Evolutionary conservation across 352 stramenopile genomes (phyloP).

Genomic region (Phytophthora sansomeana): DNA sequence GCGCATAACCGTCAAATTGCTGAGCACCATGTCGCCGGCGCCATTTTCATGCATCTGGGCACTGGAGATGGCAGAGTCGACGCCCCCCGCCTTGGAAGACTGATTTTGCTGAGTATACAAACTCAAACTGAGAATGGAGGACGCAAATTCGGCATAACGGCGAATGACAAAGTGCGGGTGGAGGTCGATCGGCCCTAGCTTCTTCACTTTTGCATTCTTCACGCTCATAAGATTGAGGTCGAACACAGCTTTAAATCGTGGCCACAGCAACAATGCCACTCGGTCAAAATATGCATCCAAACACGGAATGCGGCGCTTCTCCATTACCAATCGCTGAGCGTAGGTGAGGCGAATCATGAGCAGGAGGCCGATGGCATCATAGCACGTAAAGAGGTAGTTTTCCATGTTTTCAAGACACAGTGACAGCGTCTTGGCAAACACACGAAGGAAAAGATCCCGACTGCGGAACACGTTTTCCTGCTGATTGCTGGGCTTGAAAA

Average conservation of each 20-base stretch:
- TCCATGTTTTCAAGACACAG: conserved; percentile 97
- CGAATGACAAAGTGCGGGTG: conserved; percentile 97
- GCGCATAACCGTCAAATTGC: conserved; percentile 89
- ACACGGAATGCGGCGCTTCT: conserved; percentile 87
- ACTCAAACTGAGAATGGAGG: conserved; percentile 95
- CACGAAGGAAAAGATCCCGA: conserved; percentile 94
- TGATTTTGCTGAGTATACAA: conserved; percentile 66
- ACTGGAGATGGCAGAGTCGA: conserved; percentile 57
- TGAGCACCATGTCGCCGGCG: conserved; percentile 94
- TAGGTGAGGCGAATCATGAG: conserved; percentile 98
- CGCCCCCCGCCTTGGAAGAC: conserved; percentile 22
- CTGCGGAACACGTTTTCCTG: conserved; percentile 66
- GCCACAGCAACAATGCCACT: conserved; percentile 96
- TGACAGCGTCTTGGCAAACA: conserved; percentile 97
- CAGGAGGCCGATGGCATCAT: conserved; percentile 97
- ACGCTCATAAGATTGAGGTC: conserved; percentile 96
- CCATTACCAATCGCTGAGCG: conserved; percentile 82
- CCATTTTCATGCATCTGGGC: conserved; percentile 85
- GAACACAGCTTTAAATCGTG: conserved; percentile 97
- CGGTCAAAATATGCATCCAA: conserved; percentile 98
- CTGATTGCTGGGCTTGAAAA: conserved; percentile 89
- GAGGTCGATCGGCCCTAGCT: conserved; percentile 94
- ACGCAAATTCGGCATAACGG: conserved; percentile 97
- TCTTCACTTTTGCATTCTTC: conserved; percentile 86
- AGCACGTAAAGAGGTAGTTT: conserved; percentile 98